phyloP scores from a whole-genome alignment of 305 asterid species.

The Solanum hybrid region DNA sequence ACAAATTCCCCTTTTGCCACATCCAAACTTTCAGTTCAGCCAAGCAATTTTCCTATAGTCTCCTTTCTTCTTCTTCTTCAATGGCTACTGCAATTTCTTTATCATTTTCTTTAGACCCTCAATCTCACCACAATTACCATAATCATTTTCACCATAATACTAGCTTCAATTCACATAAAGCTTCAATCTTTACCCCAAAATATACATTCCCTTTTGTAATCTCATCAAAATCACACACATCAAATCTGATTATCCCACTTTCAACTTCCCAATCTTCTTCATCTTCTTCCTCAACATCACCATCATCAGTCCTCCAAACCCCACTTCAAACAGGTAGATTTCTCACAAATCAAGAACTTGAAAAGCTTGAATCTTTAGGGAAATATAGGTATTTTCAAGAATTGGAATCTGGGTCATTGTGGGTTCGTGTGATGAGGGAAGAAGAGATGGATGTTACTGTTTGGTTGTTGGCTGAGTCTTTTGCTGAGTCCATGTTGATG shows the following conservation, averaged over 20 bases:
- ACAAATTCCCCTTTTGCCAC: background rate
- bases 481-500: conserved; percentile 78
- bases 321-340: conserved; percentile 47
- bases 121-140: conserved; percentile 20
- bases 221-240: conserved; percentile 24
- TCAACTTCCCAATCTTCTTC: conserved; percentile 44
- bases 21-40: background rate
- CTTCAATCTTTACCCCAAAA: conserved; percentile 23
- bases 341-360: conserved; percentile 52
- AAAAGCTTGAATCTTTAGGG: conserved; percentile 43
- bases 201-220: conserved; percentile 28
- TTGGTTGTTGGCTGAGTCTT: conserved; percentile 62
- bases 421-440: conserved; percentile 60
- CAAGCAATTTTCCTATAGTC: background rate
- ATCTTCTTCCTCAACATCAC: conserved; percentile 7
- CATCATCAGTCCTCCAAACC: conserved; percentile 21
- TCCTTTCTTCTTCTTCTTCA: background rate
- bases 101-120: conserved; percentile 27
- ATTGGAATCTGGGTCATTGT: conserved; percentile 66
- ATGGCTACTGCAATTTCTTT: conserved; percentile 39
- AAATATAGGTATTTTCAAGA: conserved; percentile 50
- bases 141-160: conserved; percentile 21
- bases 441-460: conserved; percentile 74
- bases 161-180: conserved; percentile 11
- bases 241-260: conserved; percentile 24